Evolutionary conservation across 2,329 filamentous ascomycete species (phyloP).

Genomic region (Hypoxylon sp.): DNA sequence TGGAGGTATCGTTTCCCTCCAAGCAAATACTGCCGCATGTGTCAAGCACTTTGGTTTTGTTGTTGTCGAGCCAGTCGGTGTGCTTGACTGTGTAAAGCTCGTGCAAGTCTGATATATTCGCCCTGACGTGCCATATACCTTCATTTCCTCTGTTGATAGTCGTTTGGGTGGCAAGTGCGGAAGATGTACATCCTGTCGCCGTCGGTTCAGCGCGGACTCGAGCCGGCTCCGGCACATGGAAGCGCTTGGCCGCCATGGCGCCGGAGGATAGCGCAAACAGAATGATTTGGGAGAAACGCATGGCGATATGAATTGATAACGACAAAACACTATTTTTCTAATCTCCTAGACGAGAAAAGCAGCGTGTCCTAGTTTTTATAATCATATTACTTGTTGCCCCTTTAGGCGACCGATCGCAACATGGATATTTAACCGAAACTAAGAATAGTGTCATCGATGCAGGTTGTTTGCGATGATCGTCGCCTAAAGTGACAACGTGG

Average conservation of each 20-base stretch:
- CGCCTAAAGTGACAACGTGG: slow-evolving; percentile 14
- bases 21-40: slow-evolving; percentile 44
- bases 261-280: slow-evolving; percentile 28
- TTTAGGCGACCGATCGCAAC: slow-evolving; percentile 32
- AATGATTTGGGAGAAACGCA: slow-evolving; percentile 27
- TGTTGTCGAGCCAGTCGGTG: slow-evolving; percentile 46
- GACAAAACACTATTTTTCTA: not conserved
- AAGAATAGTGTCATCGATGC: slow-evolving; percentile 29
- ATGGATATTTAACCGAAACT: slow-evolving; percentile 37
- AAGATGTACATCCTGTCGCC: slow-evolving; percentile 40
- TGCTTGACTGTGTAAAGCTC: slow-evolving; percentile 41
- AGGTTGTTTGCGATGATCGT: slow-evolving; percentile 24
- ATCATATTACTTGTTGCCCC: slow-evolving; percentile 23
- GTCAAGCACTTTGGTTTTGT: slow-evolving; percentile 38
- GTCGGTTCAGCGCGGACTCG: slow-evolving; percentile 36
- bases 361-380: slow-evolving; percentile 35
- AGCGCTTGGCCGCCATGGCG: slow-evolving; percentile 26
- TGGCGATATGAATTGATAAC: slow-evolving; percentile 3
- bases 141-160: slow-evolving; percentile 43
- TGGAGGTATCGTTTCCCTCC: slow-evolving; percentile 41
- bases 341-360: not conserved
- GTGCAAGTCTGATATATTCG: slow-evolving; percentile 37
- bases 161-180: slow-evolving; percentile 40
- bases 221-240: slow-evolving; percentile 39
- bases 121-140: slow-evolving; percentile 43